Conservation (phyloP, 192 early-diverging fungal species). For the Dissophora ornata region DNA sequence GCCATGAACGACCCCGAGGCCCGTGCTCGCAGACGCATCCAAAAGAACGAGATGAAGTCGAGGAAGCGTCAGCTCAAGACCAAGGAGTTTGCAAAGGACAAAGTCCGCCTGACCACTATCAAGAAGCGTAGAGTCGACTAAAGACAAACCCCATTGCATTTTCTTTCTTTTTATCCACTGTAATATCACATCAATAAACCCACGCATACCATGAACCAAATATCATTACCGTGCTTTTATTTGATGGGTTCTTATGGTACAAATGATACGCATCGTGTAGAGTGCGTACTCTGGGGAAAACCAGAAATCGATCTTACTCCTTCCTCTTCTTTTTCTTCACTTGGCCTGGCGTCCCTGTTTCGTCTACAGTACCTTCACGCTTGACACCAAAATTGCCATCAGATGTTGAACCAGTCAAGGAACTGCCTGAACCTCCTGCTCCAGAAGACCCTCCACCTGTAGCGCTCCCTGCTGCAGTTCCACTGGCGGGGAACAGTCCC, state of each 20-base stretch:
- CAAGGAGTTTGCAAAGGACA: conserved; percentile 69
- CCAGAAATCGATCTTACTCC: too few species aligned
- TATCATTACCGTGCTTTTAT: too few species aligned
- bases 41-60: conserved; percentile 80
- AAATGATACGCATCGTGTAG: too few species aligned
- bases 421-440: neutral
- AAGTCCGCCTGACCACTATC: conserved; percentile 58
- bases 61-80: conserved; percentile 74
- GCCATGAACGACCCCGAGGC: conserved; percentile 81
- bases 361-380: conserved; percentile 42
- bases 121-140: conserved; percentile 56
- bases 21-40: conserved; percentile 72
- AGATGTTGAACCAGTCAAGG: neutral
- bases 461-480: neutral
- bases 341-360: conserved; percentile 20
- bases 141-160: too few species aligned
- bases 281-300: too few species aligned
- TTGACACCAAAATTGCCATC: conserved; percentile 36
- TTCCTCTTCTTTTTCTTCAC: conserved; percentile 52
- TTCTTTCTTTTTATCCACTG: too few species aligned
- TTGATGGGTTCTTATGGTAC: too few species aligned
- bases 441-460: neutral
- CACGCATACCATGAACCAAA: too few species aligned
- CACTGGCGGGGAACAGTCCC: conserved; percentile 53
- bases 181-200: too few species aligned